Conservation (phyloP, 1,284 basidiomycete genomes). For the Trichosporon sp. region DNA sequence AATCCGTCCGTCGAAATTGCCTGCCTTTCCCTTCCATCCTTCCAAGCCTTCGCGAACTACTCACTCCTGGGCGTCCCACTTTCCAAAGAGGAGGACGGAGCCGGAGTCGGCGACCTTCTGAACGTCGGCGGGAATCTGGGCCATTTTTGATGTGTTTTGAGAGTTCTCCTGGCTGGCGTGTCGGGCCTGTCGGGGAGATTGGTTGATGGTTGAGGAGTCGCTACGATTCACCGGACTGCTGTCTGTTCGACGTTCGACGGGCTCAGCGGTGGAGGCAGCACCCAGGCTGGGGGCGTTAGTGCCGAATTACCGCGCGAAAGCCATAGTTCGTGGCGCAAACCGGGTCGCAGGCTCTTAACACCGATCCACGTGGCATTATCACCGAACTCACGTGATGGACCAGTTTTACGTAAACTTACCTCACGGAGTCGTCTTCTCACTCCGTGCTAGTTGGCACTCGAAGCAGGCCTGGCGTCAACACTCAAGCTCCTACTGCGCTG, state of each 20-base stretch:
- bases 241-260: conserved; percentile 1
- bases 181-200: conserved; percentile 4
- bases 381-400: neutral
- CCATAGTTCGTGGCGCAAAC: neutral
- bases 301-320: neutral
- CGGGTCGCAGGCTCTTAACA: neutral
- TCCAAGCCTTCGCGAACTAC: conserved; percentile 46
- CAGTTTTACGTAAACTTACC: neutral
- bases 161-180: conserved; percentile 10
- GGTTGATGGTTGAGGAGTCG: conserved; percentile 7
- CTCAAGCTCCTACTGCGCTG: too few relatives aligned
- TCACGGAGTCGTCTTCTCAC: neutral
- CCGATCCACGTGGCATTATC: neutral
- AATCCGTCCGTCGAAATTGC: neutral
- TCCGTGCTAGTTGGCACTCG: neutral
- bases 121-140: conserved; percentile 66
- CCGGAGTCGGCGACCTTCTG: conserved; percentile 71
- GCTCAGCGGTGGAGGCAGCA: neutral
- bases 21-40: neutral
- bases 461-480: too few relatives aligned
- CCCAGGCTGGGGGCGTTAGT: neutral
- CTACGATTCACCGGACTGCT: neutral
- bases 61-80: conserved; percentile 95
- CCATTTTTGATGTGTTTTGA: conserved; percentile 16
- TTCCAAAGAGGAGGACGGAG: conserved; percentile 84